Percentiles rank a stretch among this genome's conserved stretches.
phyloP scores from a whole-genome alignment of 2,329 filamentous ascomycete species.

The Phialophora verrucosa region DNA sequence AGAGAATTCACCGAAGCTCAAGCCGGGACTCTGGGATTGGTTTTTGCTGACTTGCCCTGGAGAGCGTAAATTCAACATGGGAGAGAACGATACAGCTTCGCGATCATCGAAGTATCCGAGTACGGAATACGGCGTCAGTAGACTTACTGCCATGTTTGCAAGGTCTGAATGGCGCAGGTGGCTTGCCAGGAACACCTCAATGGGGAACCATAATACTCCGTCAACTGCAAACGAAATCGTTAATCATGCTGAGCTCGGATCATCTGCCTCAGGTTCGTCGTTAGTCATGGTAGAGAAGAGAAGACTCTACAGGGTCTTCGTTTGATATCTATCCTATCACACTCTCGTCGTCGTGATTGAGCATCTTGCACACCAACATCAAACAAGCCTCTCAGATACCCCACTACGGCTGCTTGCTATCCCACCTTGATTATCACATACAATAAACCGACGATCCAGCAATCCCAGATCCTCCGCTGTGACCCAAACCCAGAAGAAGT shows the following conservation, averaged over 20 bases:
- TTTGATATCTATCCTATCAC: slow-evolving; percentile 5
- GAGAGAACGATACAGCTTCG: neutral
- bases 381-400: slow-evolving; percentile 16
- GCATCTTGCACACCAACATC: neutral
- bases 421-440: slow-evolving; percentile 15
- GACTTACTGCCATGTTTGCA: neutral
- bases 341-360: neutral
- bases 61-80: neutral
- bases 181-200: slow-evolving; percentile 15
- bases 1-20: neutral
- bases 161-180: slow-evolving; percentile 15
- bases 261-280: neutral
- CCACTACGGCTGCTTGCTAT: slow-evolving; percentile 18
- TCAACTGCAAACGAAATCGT: neutral
- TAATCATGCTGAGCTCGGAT: slow-evolving; percentile 2
- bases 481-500: too few species aligned
- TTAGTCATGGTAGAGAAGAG: slow-evolving; percentile 1
- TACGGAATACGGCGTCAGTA: neutral
- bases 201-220: neutral
- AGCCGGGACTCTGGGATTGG: neutral
- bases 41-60: neutral
- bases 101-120: neutral
- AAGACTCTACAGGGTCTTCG: neutral
- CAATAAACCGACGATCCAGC: neutral
- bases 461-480: neutral